Conservation (phyloP, 2,329 filamentous ascomycete genomes). For the Dendrostoma leiphaemia region DNA sequence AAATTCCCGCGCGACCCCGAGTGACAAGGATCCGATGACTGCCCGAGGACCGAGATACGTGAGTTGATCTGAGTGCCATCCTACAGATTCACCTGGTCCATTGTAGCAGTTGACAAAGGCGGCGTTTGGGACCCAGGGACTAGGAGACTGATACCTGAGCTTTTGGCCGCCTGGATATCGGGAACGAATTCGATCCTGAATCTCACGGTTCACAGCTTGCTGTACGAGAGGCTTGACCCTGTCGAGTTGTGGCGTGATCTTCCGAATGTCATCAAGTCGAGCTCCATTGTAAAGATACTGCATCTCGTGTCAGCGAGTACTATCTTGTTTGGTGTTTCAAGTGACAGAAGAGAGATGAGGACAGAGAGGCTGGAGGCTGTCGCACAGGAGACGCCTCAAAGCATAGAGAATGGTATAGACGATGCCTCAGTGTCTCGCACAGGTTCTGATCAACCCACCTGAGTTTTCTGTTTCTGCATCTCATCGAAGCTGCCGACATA, state of each 20-base stretch:
- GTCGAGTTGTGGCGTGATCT: conserved; percentile 71
- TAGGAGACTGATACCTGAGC: conserved; percentile 72
- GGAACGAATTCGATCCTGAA: conserved; percentile 66
- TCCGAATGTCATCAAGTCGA: conserved; percentile 71
- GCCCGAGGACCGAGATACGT: conserved; percentile 84
- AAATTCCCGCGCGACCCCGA: conserved; percentile 93
- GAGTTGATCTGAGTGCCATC: conserved; percentile 89
- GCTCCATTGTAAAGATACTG: conserved; percentile 80
- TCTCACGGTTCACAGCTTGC: conserved; percentile 72
- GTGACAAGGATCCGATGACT: conserved; percentile 83
- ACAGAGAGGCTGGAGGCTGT: not conserved
- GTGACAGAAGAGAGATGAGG: not conserved
- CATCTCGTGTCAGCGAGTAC: not conserved
- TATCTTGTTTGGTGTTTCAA: no score
- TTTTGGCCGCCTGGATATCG: conserved; percentile 70
- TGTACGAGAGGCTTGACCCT: conserved; percentile 69
- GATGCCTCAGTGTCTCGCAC: no score
- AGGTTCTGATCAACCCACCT: conserved; percentile 30
- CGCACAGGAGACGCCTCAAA: not conserved
- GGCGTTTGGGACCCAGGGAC: conserved; percentile 79
- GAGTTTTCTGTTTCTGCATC: conserved; percentile 65
- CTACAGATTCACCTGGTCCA: conserved; percentile 77
- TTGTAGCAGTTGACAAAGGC: conserved; percentile 95
- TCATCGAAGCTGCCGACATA: conserved; percentile 77
- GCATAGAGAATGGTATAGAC: no score